Conservation (phyloP, 192 early-diverging fungal genomes). For the Podila minutissima region DNA sequence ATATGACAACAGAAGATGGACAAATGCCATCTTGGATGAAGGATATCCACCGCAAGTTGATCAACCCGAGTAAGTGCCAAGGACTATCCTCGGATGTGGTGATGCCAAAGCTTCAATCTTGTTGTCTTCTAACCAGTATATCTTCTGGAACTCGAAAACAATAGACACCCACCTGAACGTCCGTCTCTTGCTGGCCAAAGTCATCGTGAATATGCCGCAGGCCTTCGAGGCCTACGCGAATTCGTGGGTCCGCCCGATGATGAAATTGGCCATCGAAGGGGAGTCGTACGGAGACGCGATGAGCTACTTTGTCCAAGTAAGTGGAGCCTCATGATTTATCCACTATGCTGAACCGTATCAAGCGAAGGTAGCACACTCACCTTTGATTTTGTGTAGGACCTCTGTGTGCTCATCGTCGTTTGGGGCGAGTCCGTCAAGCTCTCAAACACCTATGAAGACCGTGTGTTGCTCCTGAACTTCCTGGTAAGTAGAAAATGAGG, state of each 20-base stretch:
- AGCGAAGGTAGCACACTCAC: background rate
- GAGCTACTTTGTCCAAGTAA: conserved; percentile 77
- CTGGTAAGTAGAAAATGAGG: conserved; percentile 38
- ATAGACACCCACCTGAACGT: conserved; percentile 55
- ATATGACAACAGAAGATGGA: conserved; percentile 28
- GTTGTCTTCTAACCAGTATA: no score
- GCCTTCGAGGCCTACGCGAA: conserved; percentile 68
- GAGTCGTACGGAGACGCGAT: conserved; percentile 65
- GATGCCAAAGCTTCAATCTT: no score
- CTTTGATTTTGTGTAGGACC: conserved; percentile 54
- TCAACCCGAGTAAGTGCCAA: conserved; percentile 36
- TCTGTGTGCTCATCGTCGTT: conserved; percentile 70
- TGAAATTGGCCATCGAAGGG: conserved; percentile 61
- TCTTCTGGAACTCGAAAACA: no score
- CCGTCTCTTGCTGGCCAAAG: conserved; percentile 69
- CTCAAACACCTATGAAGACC: conserved; percentile 43
- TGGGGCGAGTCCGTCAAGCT: conserved; percentile 63
- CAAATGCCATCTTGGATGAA: conserved; percentile 75
- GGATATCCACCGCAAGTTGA: conserved; percentile 62
- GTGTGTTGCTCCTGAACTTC: conserved; percentile 53
- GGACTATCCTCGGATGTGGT: background rate
- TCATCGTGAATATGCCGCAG: conserved; percentile 71
- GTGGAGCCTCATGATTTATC: background rate
- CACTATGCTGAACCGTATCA: background rate
- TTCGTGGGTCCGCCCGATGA: conserved; percentile 70